These are phyloP conservation scores for Dalechampia spathulata DNA, from an alignment of 441 rosid species.

Conservation along the genomic window DNA sequence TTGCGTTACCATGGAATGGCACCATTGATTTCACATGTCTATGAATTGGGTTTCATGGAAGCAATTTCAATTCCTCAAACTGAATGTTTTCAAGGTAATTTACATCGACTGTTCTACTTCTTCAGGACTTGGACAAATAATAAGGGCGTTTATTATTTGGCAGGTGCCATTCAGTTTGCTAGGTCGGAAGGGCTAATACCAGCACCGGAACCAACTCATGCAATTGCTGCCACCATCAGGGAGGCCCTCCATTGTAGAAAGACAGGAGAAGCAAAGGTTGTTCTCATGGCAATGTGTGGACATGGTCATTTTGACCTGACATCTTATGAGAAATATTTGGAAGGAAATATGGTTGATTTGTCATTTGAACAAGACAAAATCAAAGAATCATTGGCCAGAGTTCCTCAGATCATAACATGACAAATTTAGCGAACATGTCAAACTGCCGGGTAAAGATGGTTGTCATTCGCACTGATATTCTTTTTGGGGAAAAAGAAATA, in stretches of 20 bases:
- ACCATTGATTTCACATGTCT: slow-evolving; percentile 76
- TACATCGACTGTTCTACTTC: no score
- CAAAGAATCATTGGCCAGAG: slow-evolving; percentile 52
- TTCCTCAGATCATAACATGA: slow-evolving; percentile 36
- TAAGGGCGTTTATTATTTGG: no score
- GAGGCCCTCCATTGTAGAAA: slow-evolving; percentile 80
- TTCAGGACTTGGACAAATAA: no score
- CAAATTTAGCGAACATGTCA: no score
- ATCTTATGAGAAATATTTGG: slow-evolving; percentile 67
- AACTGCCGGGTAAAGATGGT: no score
- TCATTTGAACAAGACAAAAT: slow-evolving; percentile 61
- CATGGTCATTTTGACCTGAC: slow-evolving; percentile 92
- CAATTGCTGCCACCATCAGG: slow-evolving; percentile 86
- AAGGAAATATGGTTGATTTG: slow-evolving; percentile 68
- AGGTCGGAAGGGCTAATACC: slow-evolving; percentile 84
- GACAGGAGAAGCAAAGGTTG: slow-evolving; percentile 77
- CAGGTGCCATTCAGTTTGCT: slow-evolving; percentile 86
- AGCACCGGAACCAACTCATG: slow-evolving; percentile 90
- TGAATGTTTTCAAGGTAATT: slow-evolving; percentile 72
- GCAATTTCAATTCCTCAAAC: slow-evolving; percentile 79
- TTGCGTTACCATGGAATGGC: slow-evolving; percentile 96
- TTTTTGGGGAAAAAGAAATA: no score
- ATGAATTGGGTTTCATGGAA: slow-evolving; percentile 76
- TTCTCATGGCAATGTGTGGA: slow-evolving; percentile 90
- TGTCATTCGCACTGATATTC: no score